Conservation (phyloP, 805 yeast species). For the Ogataea henricii region DNA sequence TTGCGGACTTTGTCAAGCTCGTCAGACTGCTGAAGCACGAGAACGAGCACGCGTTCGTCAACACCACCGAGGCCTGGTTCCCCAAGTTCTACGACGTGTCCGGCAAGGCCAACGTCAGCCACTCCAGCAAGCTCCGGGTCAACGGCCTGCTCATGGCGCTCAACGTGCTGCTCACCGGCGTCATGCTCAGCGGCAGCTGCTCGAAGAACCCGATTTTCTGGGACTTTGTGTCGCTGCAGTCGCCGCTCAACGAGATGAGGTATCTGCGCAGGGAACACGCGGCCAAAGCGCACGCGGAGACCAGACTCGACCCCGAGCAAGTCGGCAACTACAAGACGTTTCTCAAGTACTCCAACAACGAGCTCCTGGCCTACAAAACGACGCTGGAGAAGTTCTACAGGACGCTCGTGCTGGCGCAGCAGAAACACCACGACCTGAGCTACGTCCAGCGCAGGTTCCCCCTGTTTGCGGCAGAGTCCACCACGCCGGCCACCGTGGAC, state of each 20-base stretch:
- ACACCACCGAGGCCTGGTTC: slow-evolving; percentile 24
- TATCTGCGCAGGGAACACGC: slow-evolving; percentile 9
- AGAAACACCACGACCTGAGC: slow-evolving; percentile 38
- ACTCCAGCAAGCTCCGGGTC: slow-evolving; percentile 44
- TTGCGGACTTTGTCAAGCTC: slow-evolving; percentile 36
- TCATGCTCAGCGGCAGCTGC: slow-evolving; percentile 41
- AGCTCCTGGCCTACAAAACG: slow-evolving; percentile 38
- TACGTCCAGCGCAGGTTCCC: slow-evolving; percentile 13
- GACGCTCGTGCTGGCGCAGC: slow-evolving; percentile 13
- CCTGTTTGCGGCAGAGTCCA: slow-evolving; percentile 16
- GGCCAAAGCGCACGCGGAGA: not conserved
- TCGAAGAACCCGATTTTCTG: slow-evolving; percentile 41
- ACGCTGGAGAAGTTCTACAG: slow-evolving; percentile 39
- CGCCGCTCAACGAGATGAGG: slow-evolving; percentile 26
- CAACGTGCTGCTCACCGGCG: slow-evolving; percentile 49
- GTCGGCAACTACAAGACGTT: slow-evolving; percentile 50
- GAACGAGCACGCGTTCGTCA: slow-evolving; percentile 36
- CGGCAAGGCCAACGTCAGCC: slow-evolving; percentile 29
- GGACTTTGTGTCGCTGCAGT: slow-evolving; percentile 42
- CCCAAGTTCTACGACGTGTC: slow-evolving; percentile 22
- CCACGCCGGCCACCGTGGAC: not conserved
- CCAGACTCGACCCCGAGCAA: slow-evolving; percentile 36
- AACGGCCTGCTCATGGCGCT: slow-evolving; percentile 50
- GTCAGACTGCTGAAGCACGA: slow-evolving; percentile 40
- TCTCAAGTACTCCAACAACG: slow-evolving; percentile 46